Evolutionary conservation across 2,329 filamentous ascomycete genomes (phyloP).

Genomic region (Sporothrix mexicana): DNA sequence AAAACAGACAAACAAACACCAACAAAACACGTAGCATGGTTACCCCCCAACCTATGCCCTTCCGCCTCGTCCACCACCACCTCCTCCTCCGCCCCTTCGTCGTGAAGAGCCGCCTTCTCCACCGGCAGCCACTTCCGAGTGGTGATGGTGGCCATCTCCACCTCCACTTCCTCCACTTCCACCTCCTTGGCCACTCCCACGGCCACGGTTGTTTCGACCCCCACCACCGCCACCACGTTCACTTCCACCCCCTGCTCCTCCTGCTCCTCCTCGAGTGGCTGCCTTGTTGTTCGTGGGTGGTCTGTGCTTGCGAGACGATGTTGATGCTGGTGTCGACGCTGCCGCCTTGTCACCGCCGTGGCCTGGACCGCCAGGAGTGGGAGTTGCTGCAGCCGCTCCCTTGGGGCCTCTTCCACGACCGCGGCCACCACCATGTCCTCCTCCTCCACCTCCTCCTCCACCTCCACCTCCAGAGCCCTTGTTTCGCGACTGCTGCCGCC

Average conservation of each 20-base stretch:
- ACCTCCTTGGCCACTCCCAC: not conserved
- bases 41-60: not conserved
- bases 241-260: not conserved
- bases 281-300: constrained; percentile 12
- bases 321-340: not conserved
- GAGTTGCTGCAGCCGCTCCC: not conserved
- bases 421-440: not conserved
- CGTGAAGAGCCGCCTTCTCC: constrained; percentile 16
- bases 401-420: constrained; percentile 32
- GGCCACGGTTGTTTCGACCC: constrained; percentile 23
- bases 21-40: not conserved
- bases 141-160: constrained; percentile 8
- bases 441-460: constrained; percentile 20
- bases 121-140: constrained; percentile 1
- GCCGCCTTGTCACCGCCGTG: not conserved
- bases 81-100: constrained; percentile 21
- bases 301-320: constrained; percentile 19
- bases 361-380: not conserved
- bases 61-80: constrained; percentile 27
- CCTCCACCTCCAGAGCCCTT: constrained; percentile 48
- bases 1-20: not conserved
- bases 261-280: constrained; percentile 3
- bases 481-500: constrained; percentile 48
- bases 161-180: not conserved
- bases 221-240: constrained; percentile 16